Base-by-base conservation (phyloP, 208 protist genomes). In the Lotmaria passim region DNA sequence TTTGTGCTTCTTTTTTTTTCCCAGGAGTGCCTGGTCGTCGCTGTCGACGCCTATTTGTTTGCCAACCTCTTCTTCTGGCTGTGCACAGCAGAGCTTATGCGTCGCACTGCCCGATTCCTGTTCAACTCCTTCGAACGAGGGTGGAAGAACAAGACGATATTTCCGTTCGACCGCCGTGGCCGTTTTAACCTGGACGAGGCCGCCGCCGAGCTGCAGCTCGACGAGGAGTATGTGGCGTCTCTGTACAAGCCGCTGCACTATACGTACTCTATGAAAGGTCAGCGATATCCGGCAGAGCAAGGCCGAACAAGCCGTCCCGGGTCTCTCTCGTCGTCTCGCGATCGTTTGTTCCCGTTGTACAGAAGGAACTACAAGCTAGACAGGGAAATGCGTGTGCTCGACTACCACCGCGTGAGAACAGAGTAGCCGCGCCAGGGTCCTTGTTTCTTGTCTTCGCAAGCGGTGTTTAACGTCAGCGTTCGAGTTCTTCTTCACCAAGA, bases 161-260 rank as follows among this genome's bases (percentile, higher is more conserved):
- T 83, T 47, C 79, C 83, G 11, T 21, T 72, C 51, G 91, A 96
- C 56, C 84, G 78, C 23, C 81, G 83, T 26, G 91, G 91, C 15
- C 86, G 89, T 33, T 96, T 96, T 46, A 96, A 94, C 60, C 59
- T 94, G 1, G 86, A 88, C 23, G 88, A 93, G 64, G 91, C 89
- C 5, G 88, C 91, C 3, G 73, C 79, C 0, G 89, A 92, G 62
- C 84, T 96, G 31, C 63, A 90, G 36, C 72, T 96, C 30, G 82
- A 94, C 50, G 79, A 86, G 50, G 82, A 77, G 34, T 96, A 96
- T 59, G 83, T 87, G 3, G 85, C 87, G 2, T 85, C 91, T 7
- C 78, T 96, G 31, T 94, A 91, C 72, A 89, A 88, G 34, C 91
- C 91, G 1, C 26, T 88, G 44, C 83, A 93, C 56, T 96, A 92